Conservation (phyloP, 352 stramenopile species). For the Pythium myriotylum region DNA sequence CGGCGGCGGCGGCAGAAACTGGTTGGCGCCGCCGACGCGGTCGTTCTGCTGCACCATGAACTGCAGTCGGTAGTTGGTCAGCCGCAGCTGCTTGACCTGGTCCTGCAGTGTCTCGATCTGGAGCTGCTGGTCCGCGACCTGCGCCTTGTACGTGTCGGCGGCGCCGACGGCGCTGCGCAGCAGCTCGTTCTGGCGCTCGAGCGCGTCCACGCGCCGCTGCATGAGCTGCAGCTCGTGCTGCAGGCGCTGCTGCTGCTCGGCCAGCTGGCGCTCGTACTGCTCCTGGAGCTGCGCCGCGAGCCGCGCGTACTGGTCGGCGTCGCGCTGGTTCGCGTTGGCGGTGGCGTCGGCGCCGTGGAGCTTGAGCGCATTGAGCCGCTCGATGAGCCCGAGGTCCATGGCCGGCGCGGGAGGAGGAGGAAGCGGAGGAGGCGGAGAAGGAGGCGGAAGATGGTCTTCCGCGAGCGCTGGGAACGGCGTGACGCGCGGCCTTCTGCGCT, state of each 20-base stretch:
- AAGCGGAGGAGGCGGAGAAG: constrained; percentile 8
- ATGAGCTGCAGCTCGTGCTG: constrained; percentile 56
- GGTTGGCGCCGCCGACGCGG: constrained; percentile 31
- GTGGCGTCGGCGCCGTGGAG: constrained; percentile 25
- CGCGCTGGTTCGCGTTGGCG: constrained; percentile 19
- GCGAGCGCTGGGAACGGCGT: no score
- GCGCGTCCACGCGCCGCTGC: constrained; percentile 43
- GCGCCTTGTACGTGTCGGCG: constrained; percentile 45
- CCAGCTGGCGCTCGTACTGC: constrained; percentile 45
- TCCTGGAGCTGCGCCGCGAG: constrained; percentile 44
- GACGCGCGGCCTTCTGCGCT: not conserved
- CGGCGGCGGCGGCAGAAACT: constrained; percentile 59
- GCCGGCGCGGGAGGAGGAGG: constrained; percentile 1
- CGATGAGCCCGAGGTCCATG: constrained; percentile 61
- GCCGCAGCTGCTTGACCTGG: constrained; percentile 70
- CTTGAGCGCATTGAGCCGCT: constrained; percentile 74
- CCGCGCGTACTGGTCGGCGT: constrained; percentile 14
- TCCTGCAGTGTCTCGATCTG: constrained; percentile 68
- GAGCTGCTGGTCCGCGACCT: constrained; percentile 60
- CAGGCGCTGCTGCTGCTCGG: constrained; percentile 49
- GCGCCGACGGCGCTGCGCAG: constrained; percentile 47
- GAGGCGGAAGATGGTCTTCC: constrained; percentile 8
- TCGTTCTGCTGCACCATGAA: constrained; percentile 77
- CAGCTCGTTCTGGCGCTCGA: constrained; percentile 60
- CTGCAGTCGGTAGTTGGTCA: constrained; percentile 73